Evolutionary conservation across 108 stramenopile genomes (phyloP), one percentile per base, ranked within the genome.

Genomic region (Cyclotella sp.): DNA sequence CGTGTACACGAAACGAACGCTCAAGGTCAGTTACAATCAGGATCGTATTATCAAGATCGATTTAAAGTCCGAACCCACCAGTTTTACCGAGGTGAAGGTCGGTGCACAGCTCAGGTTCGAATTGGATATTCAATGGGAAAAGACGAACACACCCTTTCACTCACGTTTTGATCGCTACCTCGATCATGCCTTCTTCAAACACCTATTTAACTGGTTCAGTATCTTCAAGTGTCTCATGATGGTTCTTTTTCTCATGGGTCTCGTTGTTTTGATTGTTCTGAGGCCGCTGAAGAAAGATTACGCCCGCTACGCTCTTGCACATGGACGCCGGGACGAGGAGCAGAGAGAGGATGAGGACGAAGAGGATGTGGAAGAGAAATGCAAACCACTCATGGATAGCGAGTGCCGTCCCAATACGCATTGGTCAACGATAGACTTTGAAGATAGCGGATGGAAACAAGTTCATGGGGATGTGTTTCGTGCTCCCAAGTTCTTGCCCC

Each of bases 401-500:
- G 73, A 19, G 57, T 68, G 54, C 27, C 59, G 39, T 43, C 53
- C 49, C 39, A 53, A n/a, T 55, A 41, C 27, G 65, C 73, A 76
- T 24, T 78, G 84, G 21, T 41, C 63, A 34, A 55, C 57, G 30
- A 60, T 63, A 44, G 85, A 86, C 39, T 83, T 87, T 13, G 98
- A 98, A 69, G 98, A 98, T 66, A 82, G 89, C 41, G 97, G 97
- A 24, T 99, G 98, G 98, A 99, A 99, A 76, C 95, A 97, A 85
- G 95, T 99, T n/a, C 98, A 97, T 73, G 98, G 97, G 0, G 98
- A 99, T 85, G 98, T 99, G 28, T 99, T 99, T 68, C 94, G 98
- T 43, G 92, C 93, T 19, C 97, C 98, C 9, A 43, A 73, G 28
- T 81, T 84, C 70, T 74, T 97, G 39, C 91, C 95, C 41, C 64